Evolutionary conservation across 495 filamentous ascomycete species (phyloP), one percentile per base, ranked within the genome.

Genomic region (Talaromyces adpressus): DNA sequence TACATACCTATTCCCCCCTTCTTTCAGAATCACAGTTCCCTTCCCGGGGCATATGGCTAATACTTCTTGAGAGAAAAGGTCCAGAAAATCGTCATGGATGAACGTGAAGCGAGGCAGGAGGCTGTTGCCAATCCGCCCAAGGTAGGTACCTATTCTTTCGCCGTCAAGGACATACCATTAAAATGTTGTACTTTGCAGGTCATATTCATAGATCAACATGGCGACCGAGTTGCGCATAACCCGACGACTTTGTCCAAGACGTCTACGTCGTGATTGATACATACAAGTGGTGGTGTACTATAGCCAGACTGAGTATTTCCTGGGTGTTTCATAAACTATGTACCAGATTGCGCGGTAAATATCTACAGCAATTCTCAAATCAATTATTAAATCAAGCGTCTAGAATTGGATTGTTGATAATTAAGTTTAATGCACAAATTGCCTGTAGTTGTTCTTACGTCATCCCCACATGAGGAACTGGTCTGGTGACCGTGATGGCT

Each of bases 181-280:
- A n/a, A n/a, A n/a, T n/a, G n/a, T n/a, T n/a, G n/a, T n/a, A n/a
- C n/a, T n/a, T n/a, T n/a, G 23, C 22, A 72, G 68, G 68, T 70
- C 29, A 67, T 74, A 36, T 71, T 69, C 45, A 67, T 47, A 2
- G 68, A 75, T 54, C 72, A 75, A 34, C 69, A 75, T 47, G 68
- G 68, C 9, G 66, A 72, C 57, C 63, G 62, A 47, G 69, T 73
- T 9, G 67, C 68, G 30, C 70, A 73, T 61, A 68, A 69, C 56
- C 72, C 68, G 12, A 62, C 29, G 23, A 67, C 67, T 6, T 47
- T 69, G 11, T 61, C 58, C 58, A 61, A 61, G 39, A 61, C 58
- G 39, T 61, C 58, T 59, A 14, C 27, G 27, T 36, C 4, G 56
- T 58, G 30, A 58, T 47, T 3, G 6, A 47, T 5, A 9, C 6